Conservation (phyloP, 2,329 filamentous ascomycete species). For the Talaromyces sp. region DNA sequence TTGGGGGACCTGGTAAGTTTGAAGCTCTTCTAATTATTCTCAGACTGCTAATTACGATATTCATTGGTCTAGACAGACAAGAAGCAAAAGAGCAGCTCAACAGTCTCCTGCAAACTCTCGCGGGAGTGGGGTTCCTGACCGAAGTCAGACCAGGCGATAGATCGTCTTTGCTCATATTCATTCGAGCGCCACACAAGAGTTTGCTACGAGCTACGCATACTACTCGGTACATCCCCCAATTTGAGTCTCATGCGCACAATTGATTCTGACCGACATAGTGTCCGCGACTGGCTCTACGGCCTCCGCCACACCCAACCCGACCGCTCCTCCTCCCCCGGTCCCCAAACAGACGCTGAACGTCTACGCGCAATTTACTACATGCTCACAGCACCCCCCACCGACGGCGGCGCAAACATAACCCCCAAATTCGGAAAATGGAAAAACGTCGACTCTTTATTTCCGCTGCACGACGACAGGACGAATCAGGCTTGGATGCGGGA, state of each 20-base stretch:
- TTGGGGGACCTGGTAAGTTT: conserved; percentile 63
- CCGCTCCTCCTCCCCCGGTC: conserved; percentile 69
- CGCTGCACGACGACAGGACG: conserved; percentile 73
- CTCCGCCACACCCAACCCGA: conserved; percentile 76
- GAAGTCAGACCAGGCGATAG: conserved; percentile 81
- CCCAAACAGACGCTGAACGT: conserved; percentile 84
- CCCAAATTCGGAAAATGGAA: conserved; percentile 70
- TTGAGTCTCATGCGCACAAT: neutral
- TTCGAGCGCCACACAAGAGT: conserved; percentile 74
- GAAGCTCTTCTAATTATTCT: too few species aligned
- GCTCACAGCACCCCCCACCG: conserved; percentile 69
- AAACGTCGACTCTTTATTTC: conserved; percentile 71
- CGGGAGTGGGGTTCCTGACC: conserved; percentile 75
- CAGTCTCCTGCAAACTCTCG: conserved; percentile 72
- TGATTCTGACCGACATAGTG: conserved; percentile 50
- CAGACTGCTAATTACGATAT: neutral
- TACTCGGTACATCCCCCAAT: conserved; percentile 61
- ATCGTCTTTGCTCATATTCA: conserved; percentile 77
- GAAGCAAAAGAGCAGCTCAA: conserved; percentile 74
- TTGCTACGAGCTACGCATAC: conserved; percentile 81
- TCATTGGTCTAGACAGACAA: conserved; percentile 55
- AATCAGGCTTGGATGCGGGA: conserved; percentile 76
- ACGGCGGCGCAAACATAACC: conserved; percentile 77
- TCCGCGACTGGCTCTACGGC: conserved; percentile 94
- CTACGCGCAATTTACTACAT: conserved; percentile 84